Base-by-base conservation (phyloP, 2,329 filamentous ascomycete species). In the Trichoderma atroviride region DNA sequence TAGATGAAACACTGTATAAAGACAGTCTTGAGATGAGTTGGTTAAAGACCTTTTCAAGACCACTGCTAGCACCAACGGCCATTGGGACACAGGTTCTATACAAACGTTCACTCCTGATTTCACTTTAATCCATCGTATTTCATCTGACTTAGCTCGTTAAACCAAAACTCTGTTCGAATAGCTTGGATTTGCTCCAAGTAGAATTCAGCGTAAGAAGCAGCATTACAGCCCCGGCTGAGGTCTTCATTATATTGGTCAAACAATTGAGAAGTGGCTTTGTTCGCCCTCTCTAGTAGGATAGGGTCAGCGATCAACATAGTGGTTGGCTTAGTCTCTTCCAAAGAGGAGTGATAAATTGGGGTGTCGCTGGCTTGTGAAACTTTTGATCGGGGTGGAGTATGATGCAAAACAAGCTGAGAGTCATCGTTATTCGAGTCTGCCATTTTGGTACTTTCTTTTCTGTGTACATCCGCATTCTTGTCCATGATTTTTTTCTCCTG, bases 231-330 rank as follows among this genome's bases (percentile, higher is more conserved):
- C 9, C 69, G 35, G 0, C 69, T 57, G 10, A 78, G 33, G 52
- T 81, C 79, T n/a, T 71, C 71, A 52, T 76, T 71, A 56, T 78
- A 81, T 62, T 81, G 78, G 6, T 79, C 75, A 31, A 81, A 73
- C 11, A 80, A 47, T 3, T 33, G 71, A 1, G 72, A 72, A 4
- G 79, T 77, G 35, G 69, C 67, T 58, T 69, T 56, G 33, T 78
- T 73, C n/a, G 79, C 55, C 7, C 74, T 65, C 22, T 71, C 72
- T 4, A 81, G 64, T 5, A 71, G 70, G 10, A 63, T 56, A 11
- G 70, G n/a, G 13, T 78, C 73, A 13, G 75, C 70, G 2, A 80
- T 52, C 2, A 80, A 53, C 6, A 80, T 57, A 1, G 70, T 68
- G 0, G 70, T 58, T 2, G 35, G 19, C 1, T 52, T 22, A 5